Base-by-base conservation (phyloP, 805 yeast species). In the Starmerella asiatica region DNA sequence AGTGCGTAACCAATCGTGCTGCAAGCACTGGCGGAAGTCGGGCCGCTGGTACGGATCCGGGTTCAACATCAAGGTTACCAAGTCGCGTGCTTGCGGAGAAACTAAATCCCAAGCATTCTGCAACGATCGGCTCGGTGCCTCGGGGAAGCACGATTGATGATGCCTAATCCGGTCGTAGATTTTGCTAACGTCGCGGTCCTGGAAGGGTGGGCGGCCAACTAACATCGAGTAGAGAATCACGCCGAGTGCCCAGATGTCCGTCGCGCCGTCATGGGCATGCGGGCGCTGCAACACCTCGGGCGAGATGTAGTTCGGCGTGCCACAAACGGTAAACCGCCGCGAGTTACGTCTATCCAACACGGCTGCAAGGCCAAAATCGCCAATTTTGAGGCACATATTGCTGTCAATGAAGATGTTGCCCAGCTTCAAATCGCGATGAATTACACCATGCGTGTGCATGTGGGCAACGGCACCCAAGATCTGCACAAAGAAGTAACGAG, bases 331-430 rank as follows among this genome's bases (percentile, higher is more conserved):
- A 57, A 78, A 81, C 55, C 88, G 84, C 49, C 88, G 75, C 37
- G 82, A 82, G 42, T 70, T 70, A 23, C 70, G 66, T 18, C 73
- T 66, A 32, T 79, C 80, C 46, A 91, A 69, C n/a, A 83, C 79
- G 1, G 96, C 85, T n/a, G 99, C 99, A 44, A 91, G 70, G 24
- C 99, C 99, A 63, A 91, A 91, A 60, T 91, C 99, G 48, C 99
- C 98, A 46, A 91, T 80, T 59, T 91, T 91, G 55, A 88, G 70
- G 60, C 85, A 83, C 94, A 88, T 91, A 34, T 82, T 71, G 8
- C 84, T 81, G 58, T 91, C 98, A 51, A 91, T 79, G 61, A 91
- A 88, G 48, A 91, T 84, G 60, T 91, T 91, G 21, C 98, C 98
- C 42, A 93, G 72, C 63, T 91, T 91, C 58, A 91, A 70, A 60